Evolutionary conservation across 2,329 filamentous ascomycete genomes (phyloP).

Genomic region (Moelleriella libera): DNA sequence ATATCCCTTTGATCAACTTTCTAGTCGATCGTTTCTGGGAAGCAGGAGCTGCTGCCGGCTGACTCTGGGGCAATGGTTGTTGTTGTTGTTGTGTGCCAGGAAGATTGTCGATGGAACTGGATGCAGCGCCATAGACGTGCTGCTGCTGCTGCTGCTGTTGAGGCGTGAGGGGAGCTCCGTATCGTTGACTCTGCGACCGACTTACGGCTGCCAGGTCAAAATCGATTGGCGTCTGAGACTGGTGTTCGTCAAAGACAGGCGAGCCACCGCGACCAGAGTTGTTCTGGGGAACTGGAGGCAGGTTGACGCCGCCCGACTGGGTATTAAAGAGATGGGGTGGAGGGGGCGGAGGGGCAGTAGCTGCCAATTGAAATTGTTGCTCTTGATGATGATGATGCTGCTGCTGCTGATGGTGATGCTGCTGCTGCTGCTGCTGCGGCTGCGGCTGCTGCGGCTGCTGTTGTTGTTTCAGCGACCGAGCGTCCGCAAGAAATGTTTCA

Average conservation of each 20-base stretch:
- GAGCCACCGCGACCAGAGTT: slow-evolving; percentile 10
- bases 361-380: slow-evolving; percentile 9
- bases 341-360: not conserved
- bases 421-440: slow-evolving; percentile 14
- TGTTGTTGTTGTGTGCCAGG: slow-evolving; percentile 8
- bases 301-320: slow-evolving; percentile 8
- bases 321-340: slow-evolving; percentile 12
- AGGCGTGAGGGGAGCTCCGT: slow-evolving; percentile 15
- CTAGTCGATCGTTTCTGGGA: slow-evolving; percentile 35
- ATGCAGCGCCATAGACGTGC: slow-evolving; percentile 15
- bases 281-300: slow-evolving; percentile 16
- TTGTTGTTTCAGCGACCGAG: slow-evolving; percentile 7
- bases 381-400: slow-evolving; percentile 16
- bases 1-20: slow-evolving; percentile 40
- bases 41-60: slow-evolving; percentile 11
- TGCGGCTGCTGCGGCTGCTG: slow-evolving; percentile 10
- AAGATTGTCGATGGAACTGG: slow-evolving; percentile 12
- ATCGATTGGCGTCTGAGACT: slow-evolving; percentile 20
- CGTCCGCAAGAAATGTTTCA: slow-evolving; percentile 20
- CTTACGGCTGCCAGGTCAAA: slow-evolving; percentile 23
- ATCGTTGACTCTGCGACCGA: slow-evolving; percentile 38
- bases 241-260: slow-evolving; percentile 18
- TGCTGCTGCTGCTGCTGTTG: slow-evolving; percentile 15
- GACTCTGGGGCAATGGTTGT: slow-evolving; percentile 22
- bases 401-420: slow-evolving; percentile 6